Evolutionary conservation across 2,329 filamentous ascomycete species (phyloP), one percentile per base, ranked within the genome.

Genomic region (Cytospora schulzeri): DNA sequence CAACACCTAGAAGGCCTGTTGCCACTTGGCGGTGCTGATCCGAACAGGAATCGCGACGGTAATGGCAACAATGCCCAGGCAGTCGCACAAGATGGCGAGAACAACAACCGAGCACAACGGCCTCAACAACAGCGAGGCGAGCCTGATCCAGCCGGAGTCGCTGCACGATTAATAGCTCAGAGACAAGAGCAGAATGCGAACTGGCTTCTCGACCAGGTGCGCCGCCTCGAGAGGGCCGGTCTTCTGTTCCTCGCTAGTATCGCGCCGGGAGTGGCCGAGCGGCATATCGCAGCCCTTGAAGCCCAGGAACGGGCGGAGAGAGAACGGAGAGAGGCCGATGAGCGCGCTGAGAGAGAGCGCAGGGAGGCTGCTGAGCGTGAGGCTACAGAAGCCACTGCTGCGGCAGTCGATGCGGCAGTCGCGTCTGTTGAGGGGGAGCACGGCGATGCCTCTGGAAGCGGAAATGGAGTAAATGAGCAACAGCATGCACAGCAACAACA

Each of bases 211-310:
- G 74, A 80, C 58, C 82, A 84, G 63, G 73, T 83, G 6, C 79
- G 86, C 63, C 77, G 85, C 14, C 70, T 85, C 8, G 86, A 90
- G 74, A 81, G 87, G 67, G 83, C 86, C 22, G 79, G 84, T 0
- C 79, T 89, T 19, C 77, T 90, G 28, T 89, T 90, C 70, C 76
- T 90, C 26, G 87, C 87, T 24, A 90, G 87, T 71, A 82, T 90
- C 66, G 85, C 87, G 1, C 87, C 87, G 1, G 87, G 87, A 12
- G 81, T 90, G 28, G 86, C 86, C 0, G 87, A 90, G 74, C 78
- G 86, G 57, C 87, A 90, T 67, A 88, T 90, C 66, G 83, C 82
- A 28, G 80, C 84, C 53, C 73, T 86, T 2, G 84, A 86, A 69
- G 83, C 81, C 4, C 80, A 84, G 62, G 81, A 79, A 48, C 76